phyloP scores from a whole-genome alignment of 2,329 filamentous ascomycete species.

The Exophiala viscosa region DNA sequence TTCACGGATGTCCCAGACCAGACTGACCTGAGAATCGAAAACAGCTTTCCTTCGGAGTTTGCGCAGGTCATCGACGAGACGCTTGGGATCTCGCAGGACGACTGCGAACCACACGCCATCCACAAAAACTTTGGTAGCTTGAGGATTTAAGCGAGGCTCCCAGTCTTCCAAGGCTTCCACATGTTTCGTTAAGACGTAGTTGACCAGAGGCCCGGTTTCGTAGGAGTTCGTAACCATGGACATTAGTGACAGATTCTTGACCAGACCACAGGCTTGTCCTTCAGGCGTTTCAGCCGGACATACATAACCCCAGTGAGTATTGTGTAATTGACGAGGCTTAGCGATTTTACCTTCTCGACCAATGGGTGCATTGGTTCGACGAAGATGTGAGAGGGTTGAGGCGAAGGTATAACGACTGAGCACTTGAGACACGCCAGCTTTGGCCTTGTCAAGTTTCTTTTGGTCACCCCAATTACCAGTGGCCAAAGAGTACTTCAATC shows the following conservation, averaged over 20 bases:
- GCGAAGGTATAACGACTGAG: slow-evolving; percentile 96
- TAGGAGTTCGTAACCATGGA: slow-evolving; percentile 97
- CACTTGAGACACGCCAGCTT: slow-evolving; percentile 96
- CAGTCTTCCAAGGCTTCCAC: slow-evolving; percentile 98
- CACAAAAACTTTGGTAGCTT: slow-evolving; percentile 96
- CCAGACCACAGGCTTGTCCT: slow-evolving; percentile 94
- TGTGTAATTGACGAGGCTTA: slow-evolving; percentile 95
- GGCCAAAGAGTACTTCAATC: slow-evolving; percentile 91
- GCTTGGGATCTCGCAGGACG: slow-evolving; percentile 73
- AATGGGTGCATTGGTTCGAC: slow-evolving; percentile 95
- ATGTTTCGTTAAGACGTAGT: slow-evolving; percentile 92
- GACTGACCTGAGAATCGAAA: slow-evolving; percentile 86
- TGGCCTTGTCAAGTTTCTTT: slow-evolving; percentile 93
- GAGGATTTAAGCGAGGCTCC: slow-evolving; percentile 75
- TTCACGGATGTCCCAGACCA: slow-evolving; percentile 94
- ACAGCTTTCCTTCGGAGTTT: slow-evolving; percentile 74
- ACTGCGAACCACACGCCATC: slow-evolving; percentile 98
- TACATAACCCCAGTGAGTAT: slow-evolving; percentile 96
- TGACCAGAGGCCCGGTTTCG: slow-evolving; percentile 80
- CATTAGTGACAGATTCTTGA: slow-evolving; percentile 97
- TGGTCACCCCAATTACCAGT: slow-evolving; percentile 99
- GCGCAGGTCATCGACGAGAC: slow-evolving; percentile 75
- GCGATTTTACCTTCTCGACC: slow-evolving; percentile 97
- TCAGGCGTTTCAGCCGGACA: slow-evolving; percentile 97
- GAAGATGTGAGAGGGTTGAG: slow-evolving; percentile 92